These are phyloP conservation scores for Hordeum pubiflorum DNA, from an alignment of 202 grass and related monocot species.

Conservation along the genomic window DNA sequence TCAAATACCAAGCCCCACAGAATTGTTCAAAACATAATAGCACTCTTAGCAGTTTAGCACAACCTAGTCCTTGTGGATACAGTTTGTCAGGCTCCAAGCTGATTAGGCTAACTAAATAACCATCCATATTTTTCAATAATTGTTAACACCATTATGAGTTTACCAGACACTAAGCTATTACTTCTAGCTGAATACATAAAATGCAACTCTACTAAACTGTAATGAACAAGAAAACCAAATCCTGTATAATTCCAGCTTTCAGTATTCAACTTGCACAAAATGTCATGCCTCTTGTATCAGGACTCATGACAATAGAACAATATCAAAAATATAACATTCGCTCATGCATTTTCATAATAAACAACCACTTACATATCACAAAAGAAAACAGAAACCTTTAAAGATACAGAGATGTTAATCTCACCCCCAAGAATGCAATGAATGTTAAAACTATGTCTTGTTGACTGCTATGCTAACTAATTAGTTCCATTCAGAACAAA, in stretches of 20 bases:
- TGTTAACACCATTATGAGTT: neutral
- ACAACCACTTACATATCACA: neutral
- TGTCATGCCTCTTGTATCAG: neutral
- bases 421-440: neutral
- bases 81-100: neutral
- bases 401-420: neutral
- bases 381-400: neutral
- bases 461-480: neutral
- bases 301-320: neutral
- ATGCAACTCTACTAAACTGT: neutral
- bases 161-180: constrained; percentile 5
- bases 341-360: neutral
- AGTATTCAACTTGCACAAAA: constrained; percentile 1
- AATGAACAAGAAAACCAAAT: neutral
- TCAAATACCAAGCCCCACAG: neutral
- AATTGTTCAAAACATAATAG: neutral
- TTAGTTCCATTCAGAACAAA: constrained; percentile 7
- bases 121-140: neutral
- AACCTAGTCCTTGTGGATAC: neutral
- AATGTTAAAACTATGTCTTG: neutral
- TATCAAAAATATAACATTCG: neutral
- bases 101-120: neutral
- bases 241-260: neutral
- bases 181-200: neutral
- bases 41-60: neutral